A percentile compares a stretch with the other conserved stretches of the same genome.
Conservation (phyloP, 345 rosid genomes). For the Moricandia arvensis region DNA sequence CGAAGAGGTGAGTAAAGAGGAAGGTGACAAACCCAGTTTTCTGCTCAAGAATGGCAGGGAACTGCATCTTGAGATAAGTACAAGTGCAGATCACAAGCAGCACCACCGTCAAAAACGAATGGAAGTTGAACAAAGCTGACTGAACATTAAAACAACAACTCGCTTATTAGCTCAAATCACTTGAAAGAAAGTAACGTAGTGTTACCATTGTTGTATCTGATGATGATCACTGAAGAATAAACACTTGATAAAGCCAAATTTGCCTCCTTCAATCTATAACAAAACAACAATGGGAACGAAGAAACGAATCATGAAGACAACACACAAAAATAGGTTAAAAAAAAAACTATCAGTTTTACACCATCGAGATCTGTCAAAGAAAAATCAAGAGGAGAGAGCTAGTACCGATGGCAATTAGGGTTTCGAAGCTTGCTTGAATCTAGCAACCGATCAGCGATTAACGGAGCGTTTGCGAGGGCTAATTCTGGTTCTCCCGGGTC, state of each 20-base stretch:
- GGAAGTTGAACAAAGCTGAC: slow-evolving; percentile 97
- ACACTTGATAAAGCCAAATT: not conserved
- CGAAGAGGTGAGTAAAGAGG: not conserved
- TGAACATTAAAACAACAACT: not conserved
- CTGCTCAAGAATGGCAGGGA: slow-evolving; percentile 90
- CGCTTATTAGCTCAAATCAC: slow-evolving; percentile 6
- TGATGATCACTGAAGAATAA: not conserved
- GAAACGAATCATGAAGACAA: not conserved
- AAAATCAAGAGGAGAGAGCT: not conserved
- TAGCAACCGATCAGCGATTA: not conserved
- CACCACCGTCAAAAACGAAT: slow-evolving; percentile 83
- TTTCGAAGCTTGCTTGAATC: not conserved
- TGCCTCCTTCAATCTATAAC: not conserved
- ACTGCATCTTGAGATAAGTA: slow-evolving; percentile 91
- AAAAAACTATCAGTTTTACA: not conserved
- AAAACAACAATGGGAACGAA: not conserved
- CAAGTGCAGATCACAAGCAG: slow-evolving; percentile 89
- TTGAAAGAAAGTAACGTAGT: not conserved
- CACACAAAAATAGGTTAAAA: not conserved
- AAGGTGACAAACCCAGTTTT: slow-evolving; percentile 64
- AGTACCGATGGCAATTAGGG: not conserved
- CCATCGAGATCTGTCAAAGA: not conserved
- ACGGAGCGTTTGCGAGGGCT: not conserved
- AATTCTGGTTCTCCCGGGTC: not conserved
- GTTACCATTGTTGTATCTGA: not conserved